Evolutionary conservation across 805 yeast species (phyloP).

Genomic region (Kuraishia ogatae): DNA sequence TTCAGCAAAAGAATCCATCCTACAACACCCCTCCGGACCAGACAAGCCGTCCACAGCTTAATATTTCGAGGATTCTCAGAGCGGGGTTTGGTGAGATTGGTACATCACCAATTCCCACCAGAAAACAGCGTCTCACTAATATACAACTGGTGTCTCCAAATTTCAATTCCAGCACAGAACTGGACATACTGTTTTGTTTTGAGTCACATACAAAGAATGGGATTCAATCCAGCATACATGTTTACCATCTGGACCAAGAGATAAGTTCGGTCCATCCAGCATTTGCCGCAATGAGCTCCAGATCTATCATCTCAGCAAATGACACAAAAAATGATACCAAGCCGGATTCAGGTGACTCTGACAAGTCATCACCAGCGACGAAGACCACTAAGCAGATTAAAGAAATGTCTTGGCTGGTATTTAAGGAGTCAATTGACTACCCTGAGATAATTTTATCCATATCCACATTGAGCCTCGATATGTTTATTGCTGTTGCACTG

Average conservation of each 20-base stretch:
- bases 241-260: conserved; percentile 17
- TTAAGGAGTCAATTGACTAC: conserved; percentile 9
- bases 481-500: conserved; percentile 28
- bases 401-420: conserved; percentile 6
- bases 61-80: conserved; percentile 21
- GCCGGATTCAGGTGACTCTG: not conserved
- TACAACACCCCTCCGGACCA: conserved; percentile 39
- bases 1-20: conserved; percentile 36
- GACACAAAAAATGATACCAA: not conserved
- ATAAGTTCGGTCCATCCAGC: conserved; percentile 1
- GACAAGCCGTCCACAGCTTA: conserved; percentile 31
- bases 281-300: conserved; percentile 1
- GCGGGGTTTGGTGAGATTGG: conserved; percentile 18
- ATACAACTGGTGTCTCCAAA: conserved; percentile 39
- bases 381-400: not conserved
- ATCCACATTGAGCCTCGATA: conserved; percentile 29
- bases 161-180: conserved; percentile 27
- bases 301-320: not conserved
- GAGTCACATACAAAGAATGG: conserved; percentile 14
- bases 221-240: conserved; percentile 13
- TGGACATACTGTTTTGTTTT: conserved; percentile 39
- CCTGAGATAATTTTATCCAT: conserved; percentile 19
- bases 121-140: conserved; percentile 18
- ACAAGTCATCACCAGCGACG: not conserved
- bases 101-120: conserved; percentile 8